These are phyloP conservation scores for Akebia trifoliata DNA, from an alignment of 164 flowering plant genomes.

Conservation along the genomic window DNA sequence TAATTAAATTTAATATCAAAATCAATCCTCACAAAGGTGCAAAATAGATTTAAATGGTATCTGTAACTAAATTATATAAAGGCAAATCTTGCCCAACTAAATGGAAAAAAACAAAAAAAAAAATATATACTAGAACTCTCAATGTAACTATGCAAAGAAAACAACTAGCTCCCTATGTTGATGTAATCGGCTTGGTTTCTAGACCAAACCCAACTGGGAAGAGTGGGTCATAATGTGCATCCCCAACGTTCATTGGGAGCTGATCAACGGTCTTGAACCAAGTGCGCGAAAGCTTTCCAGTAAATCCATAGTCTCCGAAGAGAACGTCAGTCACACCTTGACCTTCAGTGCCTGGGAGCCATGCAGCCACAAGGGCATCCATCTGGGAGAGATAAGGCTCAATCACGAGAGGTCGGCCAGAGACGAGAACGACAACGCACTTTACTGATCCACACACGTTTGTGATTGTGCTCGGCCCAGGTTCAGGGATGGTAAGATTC, in stretches of 20 bases:
- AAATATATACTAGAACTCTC: too few relatives aligned
- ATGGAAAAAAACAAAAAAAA: too few relatives aligned
- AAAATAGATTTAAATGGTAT: too few relatives aligned
- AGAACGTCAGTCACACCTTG: slow-evolving; percentile 46
- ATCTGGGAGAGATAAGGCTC: slow-evolving; percentile 31
- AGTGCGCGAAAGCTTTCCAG: slow-evolving; percentile 37
- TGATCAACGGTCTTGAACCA: slow-evolving; percentile 48
- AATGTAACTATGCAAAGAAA: too few relatives aligned
- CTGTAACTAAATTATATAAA: too few relatives aligned
- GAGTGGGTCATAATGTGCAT: slow-evolving; percentile 36
- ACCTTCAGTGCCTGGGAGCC: slow-evolving; percentile 54
- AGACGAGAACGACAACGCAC: slow-evolving; percentile 35
- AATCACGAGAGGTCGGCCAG: slow-evolving; percentile 44
- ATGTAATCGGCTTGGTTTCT: slow-evolving; percentile 18
- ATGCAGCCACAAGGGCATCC: slow-evolving; percentile 46
- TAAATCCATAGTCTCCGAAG: slow-evolving; percentile 42
- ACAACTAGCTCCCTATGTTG: too few relatives aligned
- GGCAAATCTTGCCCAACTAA: too few relatives aligned
- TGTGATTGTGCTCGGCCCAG: slow-evolving; percentile 29
- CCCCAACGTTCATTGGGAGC: slow-evolving; percentile 41
- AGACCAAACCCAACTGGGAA: slow-evolving; percentile 36
- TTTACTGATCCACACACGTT: slow-evolving; percentile 34
- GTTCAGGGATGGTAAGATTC: slow-evolving; percentile 32
- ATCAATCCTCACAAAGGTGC: too few relatives aligned
- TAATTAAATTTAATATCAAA: too few relatives aligned